Percentiles rank a stretch among this genome's conserved stretches.
These are phyloP conservation scores for Xylaria curta DNA, from an alignment of 495 filamentous ascomycete genomes.

Conservation along the genomic window DNA sequence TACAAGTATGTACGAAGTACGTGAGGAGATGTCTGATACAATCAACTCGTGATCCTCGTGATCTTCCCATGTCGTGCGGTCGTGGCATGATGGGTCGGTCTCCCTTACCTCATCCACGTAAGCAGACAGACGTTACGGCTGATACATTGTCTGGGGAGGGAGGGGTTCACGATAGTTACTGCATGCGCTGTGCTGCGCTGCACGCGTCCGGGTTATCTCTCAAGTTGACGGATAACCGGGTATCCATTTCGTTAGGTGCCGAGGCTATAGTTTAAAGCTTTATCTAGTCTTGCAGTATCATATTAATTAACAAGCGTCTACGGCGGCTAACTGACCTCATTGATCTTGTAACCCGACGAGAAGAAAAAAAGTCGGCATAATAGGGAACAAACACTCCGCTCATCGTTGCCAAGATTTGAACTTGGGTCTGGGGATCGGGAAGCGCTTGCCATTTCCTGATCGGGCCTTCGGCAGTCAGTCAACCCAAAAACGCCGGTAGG, in stretches of 20 bases:
- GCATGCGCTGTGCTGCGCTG: neutral
- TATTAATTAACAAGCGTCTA: constrained; percentile 13
- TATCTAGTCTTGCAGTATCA: neutral
- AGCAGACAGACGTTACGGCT: neutral
- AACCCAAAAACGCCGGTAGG: neutral
- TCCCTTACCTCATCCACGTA: constrained; percentile 12
- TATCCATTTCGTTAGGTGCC: neutral
- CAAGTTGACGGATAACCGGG: neutral
- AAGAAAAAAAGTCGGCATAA: neutral
- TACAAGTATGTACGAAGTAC: neutral
- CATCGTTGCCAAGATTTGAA: neutral
- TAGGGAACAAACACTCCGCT: constrained; percentile 16
- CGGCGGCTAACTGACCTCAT: constrained; percentile 4
- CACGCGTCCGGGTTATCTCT: neutral
- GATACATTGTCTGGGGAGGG: neutral
- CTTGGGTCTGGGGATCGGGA: constrained; percentile 11
- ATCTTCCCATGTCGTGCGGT: constrained; percentile 14
- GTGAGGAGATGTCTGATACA: neutral
- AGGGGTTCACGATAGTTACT: neutral
- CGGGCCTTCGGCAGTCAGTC: constrained; percentile 19
- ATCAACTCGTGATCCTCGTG: constrained; percentile 6
- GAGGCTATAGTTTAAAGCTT: neutral
- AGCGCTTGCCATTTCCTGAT: constrained; percentile 23
- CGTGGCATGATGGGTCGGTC: constrained; percentile 15
- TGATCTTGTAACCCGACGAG: neutral